A percentile compares a stretch with the other conserved stretches of the same genome.
Conservation (phyloP, 1,139 yeast genomes). For the Scheffersomyces cryptocercus region DNA sequence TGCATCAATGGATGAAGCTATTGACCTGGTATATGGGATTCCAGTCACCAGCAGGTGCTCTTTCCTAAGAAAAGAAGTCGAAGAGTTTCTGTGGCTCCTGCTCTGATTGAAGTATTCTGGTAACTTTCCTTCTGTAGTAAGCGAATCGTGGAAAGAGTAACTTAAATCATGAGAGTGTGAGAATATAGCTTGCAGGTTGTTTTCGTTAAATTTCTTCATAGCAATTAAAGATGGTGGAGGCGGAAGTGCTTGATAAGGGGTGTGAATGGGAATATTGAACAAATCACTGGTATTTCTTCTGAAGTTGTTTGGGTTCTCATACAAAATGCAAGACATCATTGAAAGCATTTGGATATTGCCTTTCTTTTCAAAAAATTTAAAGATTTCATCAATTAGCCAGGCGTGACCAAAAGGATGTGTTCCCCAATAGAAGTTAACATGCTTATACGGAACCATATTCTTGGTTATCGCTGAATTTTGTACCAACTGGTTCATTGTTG, state of each 20-base stretch:
- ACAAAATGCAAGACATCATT: slow-evolving; percentile 73
- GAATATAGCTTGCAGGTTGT: slow-evolving; percentile 1
- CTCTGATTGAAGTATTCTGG: not conserved
- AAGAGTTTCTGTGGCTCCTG: slow-evolving; percentile 15
- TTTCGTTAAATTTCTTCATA: slow-evolving; percentile 15
- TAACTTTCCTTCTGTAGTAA: slow-evolving; percentile 7
- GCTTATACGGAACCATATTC: slow-evolving; percentile 12
- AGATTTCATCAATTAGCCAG: slow-evolving; percentile 67
- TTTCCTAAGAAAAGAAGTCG: slow-evolving; percentile 22
- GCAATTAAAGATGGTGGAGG: slow-evolving; percentile 29
- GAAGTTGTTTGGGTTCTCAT: slow-evolving; percentile 37
- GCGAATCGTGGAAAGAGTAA: slow-evolving; percentile 10
- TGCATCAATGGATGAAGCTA: slow-evolving; percentile 30
- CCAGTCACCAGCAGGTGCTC: slow-evolving; percentile 16
- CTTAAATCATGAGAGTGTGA: slow-evolving; percentile 6
- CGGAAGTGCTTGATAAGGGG: slow-evolving; percentile 45
- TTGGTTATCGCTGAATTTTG: slow-evolving; percentile 18
- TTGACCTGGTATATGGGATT: slow-evolving; percentile 16
- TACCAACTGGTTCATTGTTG: slow-evolving; percentile 19
- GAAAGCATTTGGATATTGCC: slow-evolving; percentile 89
- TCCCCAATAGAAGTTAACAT: slow-evolving; percentile 66
- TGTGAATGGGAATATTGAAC: slow-evolving; percentile 44
- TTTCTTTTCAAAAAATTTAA: slow-evolving; percentile 61
- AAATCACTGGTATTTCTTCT: slow-evolving; percentile 15
- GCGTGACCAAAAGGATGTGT: slow-evolving; percentile 75